A percentile compares a stretch with the other conserved stretches of the same genome.
These are phyloP conservation scores for Vigna angularis DNA, from an alignment of 306 rosid genomes.

Conservation along the genomic window DNA sequence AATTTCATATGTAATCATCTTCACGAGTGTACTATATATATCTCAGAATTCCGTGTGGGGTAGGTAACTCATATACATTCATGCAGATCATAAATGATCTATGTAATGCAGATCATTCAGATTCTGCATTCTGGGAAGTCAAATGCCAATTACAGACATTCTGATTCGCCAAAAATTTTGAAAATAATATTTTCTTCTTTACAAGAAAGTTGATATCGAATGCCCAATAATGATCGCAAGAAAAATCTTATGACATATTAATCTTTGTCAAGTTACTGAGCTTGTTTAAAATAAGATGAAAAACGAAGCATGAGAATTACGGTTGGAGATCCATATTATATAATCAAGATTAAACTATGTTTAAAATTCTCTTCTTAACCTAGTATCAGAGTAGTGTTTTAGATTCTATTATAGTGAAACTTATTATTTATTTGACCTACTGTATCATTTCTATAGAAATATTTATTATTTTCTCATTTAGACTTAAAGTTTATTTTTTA, in stretches of 20 bases:
- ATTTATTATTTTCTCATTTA: too few relatives aligned
- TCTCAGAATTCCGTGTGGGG: background rate
- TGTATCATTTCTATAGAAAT: too few relatives aligned
- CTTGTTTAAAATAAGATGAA: background rate
- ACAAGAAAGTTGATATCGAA: background rate
- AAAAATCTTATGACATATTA: background rate
- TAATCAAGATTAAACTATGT: too few relatives aligned
- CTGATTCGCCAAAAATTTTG: background rate
- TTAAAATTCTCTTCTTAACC: too few relatives aligned
- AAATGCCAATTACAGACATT: background rate
- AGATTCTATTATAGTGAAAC: too few relatives aligned
- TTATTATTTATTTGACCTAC: too few relatives aligned
- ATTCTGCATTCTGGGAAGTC: conserved; percentile 45
- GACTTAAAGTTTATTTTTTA: too few relatives aligned
- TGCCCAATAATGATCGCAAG: background rate
- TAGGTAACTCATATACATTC: conserved; percentile 35
- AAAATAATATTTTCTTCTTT: background rate
- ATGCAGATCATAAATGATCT: conserved; percentile 40
- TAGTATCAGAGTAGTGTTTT: too few relatives aligned
- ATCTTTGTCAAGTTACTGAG: background rate
- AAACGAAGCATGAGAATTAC: too few relatives aligned
- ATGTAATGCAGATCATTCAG: background rate
- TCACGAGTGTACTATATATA: background rate
- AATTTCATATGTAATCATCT: background rate
- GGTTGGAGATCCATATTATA: too few relatives aligned